Base-by-base conservation (phyloP, 1,284 basidiomycete species). In the Tremellales sp. region DNA sequence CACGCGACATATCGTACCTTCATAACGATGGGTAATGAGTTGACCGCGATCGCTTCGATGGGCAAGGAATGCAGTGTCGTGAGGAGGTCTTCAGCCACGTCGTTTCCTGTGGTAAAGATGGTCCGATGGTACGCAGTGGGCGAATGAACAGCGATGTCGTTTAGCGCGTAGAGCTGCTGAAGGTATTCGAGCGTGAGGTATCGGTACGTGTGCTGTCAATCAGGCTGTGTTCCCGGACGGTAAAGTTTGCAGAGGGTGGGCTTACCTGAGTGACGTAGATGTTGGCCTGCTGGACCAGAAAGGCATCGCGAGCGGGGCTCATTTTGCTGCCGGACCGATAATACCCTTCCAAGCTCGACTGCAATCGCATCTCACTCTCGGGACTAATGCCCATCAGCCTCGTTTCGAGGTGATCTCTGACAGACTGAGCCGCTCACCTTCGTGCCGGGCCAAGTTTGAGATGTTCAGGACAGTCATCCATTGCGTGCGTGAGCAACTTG, bases 1-100 rank as follows among this genome's bases (percentile, higher is more conserved):
- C 86, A 89, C 12, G 89, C 89, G 19, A 91, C 86, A 66, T 89
- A 90, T 48, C 89, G 83, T 51, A 91, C 87, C 78, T 91, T 91
- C 68, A 87, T 84, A 13, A 91, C 86, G 3, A 76, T 59, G 3
- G 73, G 58, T 3, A 85, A 83, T 10, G 86, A 87, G 67, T 91
- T 92, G 41, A 88, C 89, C 8, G 33, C 88, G 60, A 91, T 89
- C 22, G 86, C 87, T 70, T 89, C 87, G 52, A 91, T 89, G 6
- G 88, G 88, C 60, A 91, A 90, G 84, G 83, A 86, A 61, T 89
- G 86, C 53, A 90, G 78, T 51, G 90, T 86, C 55, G 84, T 84
- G 52, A 91, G 78, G 52, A 91, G 78, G 64, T 90, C 86, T 59
- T 51, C 54, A 2, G 57, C 58, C 12, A 67, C 58, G 39, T 57